Conservation (phyloP, 1,284 basidiomycete species). For the Trichosporon sp. region DNA sequence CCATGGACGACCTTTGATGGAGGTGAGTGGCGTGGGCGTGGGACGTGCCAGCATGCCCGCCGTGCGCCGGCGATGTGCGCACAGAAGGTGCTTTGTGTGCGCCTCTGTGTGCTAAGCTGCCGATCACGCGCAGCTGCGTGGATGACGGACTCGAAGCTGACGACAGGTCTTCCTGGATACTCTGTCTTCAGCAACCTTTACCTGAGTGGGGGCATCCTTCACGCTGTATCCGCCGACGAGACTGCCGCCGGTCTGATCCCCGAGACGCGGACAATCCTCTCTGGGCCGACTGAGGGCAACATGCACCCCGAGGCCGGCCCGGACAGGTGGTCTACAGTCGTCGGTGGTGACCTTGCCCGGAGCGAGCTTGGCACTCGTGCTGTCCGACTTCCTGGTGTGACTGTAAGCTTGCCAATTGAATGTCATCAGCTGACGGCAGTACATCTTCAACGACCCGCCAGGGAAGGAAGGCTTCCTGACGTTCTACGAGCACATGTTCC, state of each 20-base stretch:
- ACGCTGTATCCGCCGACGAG: conserved; percentile 13
- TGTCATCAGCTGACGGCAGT: conserved; percentile 15
- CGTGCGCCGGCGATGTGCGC: neutral
- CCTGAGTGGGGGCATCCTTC: conserved; percentile 25
- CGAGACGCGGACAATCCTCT: conserved; percentile 15
- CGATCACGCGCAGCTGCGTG: neutral
- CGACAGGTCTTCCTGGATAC: conserved; percentile 33
- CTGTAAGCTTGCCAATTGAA: conserved; percentile 21
- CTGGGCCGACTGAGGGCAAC: conserved; percentile 8
- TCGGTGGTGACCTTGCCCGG: conserved; percentile 21
- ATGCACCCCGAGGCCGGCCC: conserved; percentile 22
- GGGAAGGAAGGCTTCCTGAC: conserved; percentile 24
- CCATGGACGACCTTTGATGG: conserved; percentile 31
- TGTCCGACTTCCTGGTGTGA: conserved; percentile 31
- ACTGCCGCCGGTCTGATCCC: conserved; percentile 12
- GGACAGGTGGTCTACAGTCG: conserved; percentile 30
- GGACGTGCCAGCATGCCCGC: neutral
- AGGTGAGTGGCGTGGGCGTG: conserved; percentile 21
- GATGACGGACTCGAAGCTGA: neutral
- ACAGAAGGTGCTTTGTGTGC: neutral
- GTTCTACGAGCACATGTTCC: conserved; percentile 36
- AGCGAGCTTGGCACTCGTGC: conserved; percentile 30
- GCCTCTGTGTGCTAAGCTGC: neutral
- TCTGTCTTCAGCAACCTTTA: conserved; percentile 39
- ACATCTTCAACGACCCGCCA: conserved; percentile 42